phyloP scores from a whole-genome alignment of 305 asterid species.

The Fraxinus ornus region DNA sequence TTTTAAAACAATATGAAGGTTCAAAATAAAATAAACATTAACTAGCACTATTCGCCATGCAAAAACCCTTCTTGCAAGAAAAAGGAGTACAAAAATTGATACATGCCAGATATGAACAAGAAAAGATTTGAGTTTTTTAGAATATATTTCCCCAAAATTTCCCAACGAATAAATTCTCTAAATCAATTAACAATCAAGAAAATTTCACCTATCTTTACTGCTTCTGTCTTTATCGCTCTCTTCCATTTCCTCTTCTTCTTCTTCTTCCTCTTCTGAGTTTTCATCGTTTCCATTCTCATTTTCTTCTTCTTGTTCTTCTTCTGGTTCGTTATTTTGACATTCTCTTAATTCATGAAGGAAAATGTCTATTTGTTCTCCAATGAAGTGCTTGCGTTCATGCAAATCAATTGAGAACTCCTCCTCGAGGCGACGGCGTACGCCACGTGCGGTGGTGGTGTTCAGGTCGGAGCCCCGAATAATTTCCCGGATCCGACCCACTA shows the following conservation, averaged over 20 bases:
- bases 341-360: conserved; percentile 24
- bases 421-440: conserved; percentile 45
- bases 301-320: conserved; percentile 2
- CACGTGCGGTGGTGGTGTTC: conserved; percentile 34
- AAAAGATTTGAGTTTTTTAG: neutral
- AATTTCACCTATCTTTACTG: conserved; percentile 20
- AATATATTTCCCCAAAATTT: neutral
- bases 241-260: conserved; percentile 18
- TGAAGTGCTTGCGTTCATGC: conserved; percentile 31
- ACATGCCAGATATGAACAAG: neutral
- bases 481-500: conserved; percentile 35
- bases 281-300: conserved; percentile 10
- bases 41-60: neutral
- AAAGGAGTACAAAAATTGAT: neutral
- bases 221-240: conserved; percentile 18
- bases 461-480: conserved; percentile 38
- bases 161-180: neutral
- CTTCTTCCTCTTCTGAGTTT: conserved; percentile 19
- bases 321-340: neutral
- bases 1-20: neutral
- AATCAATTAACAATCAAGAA: neutral
- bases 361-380: conserved; percentile 39
- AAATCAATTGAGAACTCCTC: conserved; percentile 40
- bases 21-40: neutral
- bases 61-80: neutral